Evolutionary conservation across 2,329 filamentous ascomycete genomes (phyloP), one percentile per base, ranked within the genome.

Genomic region (Aspergillus arachidicola): DNA sequence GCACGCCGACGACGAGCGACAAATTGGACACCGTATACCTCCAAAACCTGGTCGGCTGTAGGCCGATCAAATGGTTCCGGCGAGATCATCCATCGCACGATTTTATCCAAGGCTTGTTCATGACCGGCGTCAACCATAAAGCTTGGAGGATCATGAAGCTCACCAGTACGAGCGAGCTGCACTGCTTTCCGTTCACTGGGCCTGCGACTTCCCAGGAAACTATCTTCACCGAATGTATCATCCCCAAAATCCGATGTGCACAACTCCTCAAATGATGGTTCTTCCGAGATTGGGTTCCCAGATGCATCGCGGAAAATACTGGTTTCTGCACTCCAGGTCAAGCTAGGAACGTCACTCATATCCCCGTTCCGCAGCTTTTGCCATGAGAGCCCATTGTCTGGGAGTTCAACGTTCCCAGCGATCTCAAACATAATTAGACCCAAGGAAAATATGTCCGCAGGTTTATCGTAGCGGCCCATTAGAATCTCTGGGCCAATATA

Each of bases 401-500:
- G 95, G 32, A 99, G 89, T 66, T 93, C 89, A 57, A 97, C 93
- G 73, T 99, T 99, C 66, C 91, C 93, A 30, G 93, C 94, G 72
- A 94, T 95, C 80, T 99, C 95, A 57, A 97, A 87, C 76, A 97
- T 91, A 77, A 98, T 96, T 71, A 98, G 87, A 58, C 95, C 95
- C 34, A 99, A 87, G 12, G 95, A 92, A 78, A 97, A 99, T 57
- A 99, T 87, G 77, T 99, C 95, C 41, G 93, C 91, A 43, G 94
- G 91, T 77, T 94, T 95, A 79, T 96, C 93, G 70, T 91, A 95
- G 66, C 89, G 87, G 48, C 94, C 94, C 73, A 88, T 87, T 23
- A 99, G 87, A 65, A 97, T 93, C 78, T 99, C 95, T 0, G 94
- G 94, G 1, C 92, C 94, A 75, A 99, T 94, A 76, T 99, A 99